Base-by-base conservation (phyloP, 2,329 filamentous ascomycete species). In the Graphiopsis chlorocephala region DNA sequence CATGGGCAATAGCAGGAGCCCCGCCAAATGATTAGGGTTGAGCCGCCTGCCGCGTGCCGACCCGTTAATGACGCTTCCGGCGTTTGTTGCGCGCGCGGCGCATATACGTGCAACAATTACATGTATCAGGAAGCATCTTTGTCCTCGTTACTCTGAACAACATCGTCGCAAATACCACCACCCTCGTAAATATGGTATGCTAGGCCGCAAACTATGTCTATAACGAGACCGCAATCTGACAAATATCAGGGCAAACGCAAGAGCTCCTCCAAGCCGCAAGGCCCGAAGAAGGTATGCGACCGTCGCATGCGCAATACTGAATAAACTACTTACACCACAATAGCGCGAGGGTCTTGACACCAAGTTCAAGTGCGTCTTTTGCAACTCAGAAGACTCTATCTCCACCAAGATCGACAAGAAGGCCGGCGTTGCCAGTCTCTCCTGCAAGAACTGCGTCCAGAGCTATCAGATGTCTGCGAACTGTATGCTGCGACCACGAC, bases 281-380 rank as follows among this genome's bases (percentile, higher is more conserved):
- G 89, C 68, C 89, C 91, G 28, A 95, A 91, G 80, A 96, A 89
- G 88, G 92, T 92, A 81, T 70, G 57, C 60, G 61, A 47, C 25
- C n/a, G 61, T 50, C 29, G 59, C 59, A 53, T 45, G 17, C 25
- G 23, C 29, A 42, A 55, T 23, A 45, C 33, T 12, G 11, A 45
- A 20, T 11, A 28, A 6, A 38, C 12, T 12, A 28, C 61, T 64
- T 14, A 64, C 61, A 58, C 38, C 11, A 58, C 14, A 26, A 53
- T 68, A 75, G 72, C 73, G 85, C 76, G 90, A 93, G 72, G 86
- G 88, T 47, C 84, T 95, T 20, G 85, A 90, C 3, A 93, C 91
- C 2, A 86, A 87, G n/a, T 99, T 99, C 78, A 92, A 93, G 64
- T 99, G 95, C 77, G 88, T 99, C 53, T 99, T 99, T 81, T 99